Conservation (phyloP, 2,329 filamentous ascomycete genomes). For the Penicillium fuscoglaucum region DNA sequence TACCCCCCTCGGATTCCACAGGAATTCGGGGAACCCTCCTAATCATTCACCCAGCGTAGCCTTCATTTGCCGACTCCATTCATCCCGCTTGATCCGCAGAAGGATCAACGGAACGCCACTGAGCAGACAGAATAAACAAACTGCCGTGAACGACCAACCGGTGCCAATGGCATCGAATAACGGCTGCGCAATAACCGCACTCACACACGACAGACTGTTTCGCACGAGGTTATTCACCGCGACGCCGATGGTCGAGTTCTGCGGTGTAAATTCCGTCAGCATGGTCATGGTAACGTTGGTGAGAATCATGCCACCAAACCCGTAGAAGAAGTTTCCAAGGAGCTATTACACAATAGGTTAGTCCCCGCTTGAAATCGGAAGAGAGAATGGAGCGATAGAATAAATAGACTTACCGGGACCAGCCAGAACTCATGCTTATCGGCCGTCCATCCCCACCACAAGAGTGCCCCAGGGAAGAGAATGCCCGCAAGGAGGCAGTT, state of each 20-base stretch:
- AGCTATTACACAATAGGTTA: not conserved
- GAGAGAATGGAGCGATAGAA: not conserved
- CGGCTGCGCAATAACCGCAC: not conserved
- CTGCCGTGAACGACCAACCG: not conserved
- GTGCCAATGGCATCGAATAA: not conserved
- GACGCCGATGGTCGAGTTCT: not conserved
- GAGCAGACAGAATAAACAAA: not conserved
- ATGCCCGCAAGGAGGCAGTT: not conserved
- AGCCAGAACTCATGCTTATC: not conserved
- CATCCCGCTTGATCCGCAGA: not conserved
- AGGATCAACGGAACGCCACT: not conserved
- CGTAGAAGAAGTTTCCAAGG: not conserved
- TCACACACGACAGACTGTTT: not conserved
- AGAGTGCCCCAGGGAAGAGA: not conserved
- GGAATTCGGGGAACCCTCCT: not conserved
- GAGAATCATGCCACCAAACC: not conserved
- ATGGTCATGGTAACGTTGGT: not conserved
- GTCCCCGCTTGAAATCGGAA: not conserved
- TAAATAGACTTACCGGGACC: not conserved
- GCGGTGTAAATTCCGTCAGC: not conserved
- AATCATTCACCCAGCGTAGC: not conserved
- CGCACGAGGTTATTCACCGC: slow-evolving; percentile 1
- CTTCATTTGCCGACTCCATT: not conserved
- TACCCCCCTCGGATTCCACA: not conserved
- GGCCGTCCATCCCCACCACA: not conserved